phyloP scores from a whole-genome alignment of 2,329 filamentous ascomycete species.

The Exophiala spinifera region DNA sequence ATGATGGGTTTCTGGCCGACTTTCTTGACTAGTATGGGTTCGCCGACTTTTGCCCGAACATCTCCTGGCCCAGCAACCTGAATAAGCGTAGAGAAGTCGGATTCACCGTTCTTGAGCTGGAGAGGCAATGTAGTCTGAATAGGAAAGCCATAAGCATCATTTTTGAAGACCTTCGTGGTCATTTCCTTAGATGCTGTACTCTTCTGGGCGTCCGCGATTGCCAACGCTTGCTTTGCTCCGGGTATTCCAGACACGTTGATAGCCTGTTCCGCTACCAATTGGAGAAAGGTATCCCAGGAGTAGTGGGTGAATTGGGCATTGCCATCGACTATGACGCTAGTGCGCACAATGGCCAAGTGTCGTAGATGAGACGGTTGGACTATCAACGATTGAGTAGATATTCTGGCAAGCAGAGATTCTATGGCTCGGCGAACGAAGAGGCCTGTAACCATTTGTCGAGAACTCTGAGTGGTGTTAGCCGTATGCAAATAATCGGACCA shows the following conservation, averaged over 20 bases:
- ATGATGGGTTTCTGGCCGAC: conserved; percentile 32
- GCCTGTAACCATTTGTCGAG: conserved; percentile 45
- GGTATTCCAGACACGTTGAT: conserved; percentile 15
- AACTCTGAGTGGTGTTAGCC: conserved; percentile 6
- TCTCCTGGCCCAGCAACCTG: conserved; percentile 33
- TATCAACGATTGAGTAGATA: conserved; percentile 56
- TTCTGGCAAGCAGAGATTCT: conserved; percentile 51
- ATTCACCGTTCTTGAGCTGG: conserved; percentile 41
- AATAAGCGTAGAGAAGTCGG: conserved; percentile 43
- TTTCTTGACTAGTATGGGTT: conserved; percentile 36
- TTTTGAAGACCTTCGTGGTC: neutral
- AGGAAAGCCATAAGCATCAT: conserved; percentile 50
- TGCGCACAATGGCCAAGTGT: conserved; percentile 56
- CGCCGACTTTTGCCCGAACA: conserved; percentile 36
- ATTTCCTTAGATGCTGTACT: neutral
- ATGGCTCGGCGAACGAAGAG: conserved; percentile 53
- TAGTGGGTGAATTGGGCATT: conserved; percentile 55
- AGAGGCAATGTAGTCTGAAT: conserved; percentile 34
- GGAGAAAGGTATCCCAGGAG: conserved; percentile 51
- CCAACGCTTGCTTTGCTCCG: conserved; percentile 15
- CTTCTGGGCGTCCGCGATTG: neutral
- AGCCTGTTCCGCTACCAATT: conserved; percentile 50
- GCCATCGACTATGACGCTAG: conserved; percentile 49
- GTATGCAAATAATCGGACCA: neutral
- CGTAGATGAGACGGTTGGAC: conserved; percentile 58